Base-by-base conservation (phyloP, 306 rosid genomes). In the Elaeagnus macrophylla region DNA sequence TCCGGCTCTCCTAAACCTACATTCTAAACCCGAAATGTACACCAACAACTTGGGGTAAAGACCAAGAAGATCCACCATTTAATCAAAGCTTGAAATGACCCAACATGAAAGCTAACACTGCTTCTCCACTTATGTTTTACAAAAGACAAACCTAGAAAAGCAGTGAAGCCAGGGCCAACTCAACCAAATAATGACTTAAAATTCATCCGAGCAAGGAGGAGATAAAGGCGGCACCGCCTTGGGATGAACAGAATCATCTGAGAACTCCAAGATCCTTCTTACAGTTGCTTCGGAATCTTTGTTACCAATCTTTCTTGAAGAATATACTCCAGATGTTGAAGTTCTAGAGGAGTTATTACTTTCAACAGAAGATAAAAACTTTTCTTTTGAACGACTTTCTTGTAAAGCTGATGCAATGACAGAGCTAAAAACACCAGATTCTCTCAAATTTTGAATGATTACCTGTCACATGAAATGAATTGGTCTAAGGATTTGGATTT, bases 151-250 rank as follows among this genome's bases (percentile, higher is more conserved):
- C 45, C 7, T 53, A 54, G 64, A 51, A 58, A 42, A 67, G 68
- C 42, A 18, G 58, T 65, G 59, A 41, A 51, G 17, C 32, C 43
- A 47, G 61, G 59, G 64, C 39, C 59, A 61, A 5, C 55, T 25
- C 10, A 35, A 60, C 39, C 59, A 70, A 8, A 48, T 44, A 16
- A 62, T 54, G 35, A 39, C 66, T 62, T 71, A 61, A 59, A 57
- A 52, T 54, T 74, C 70, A 11, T 68, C 72, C 51, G 54, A 65
- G 69, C 61, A 49, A 1, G 99, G 99, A 0, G 96, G 95, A 64
- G 96, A 77, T 57, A 78, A 66, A 19, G 99, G 99, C 17, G 96
- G 89, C 68, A 84, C 50, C 25, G 99, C 99, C 16, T 59, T 59
- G 10, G 77, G 72, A 59, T 70, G 62, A 50, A 77, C 71, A 12